phyloP scores from a whole-genome alignment of 306 rosid genomes.

The Alnus glutinosa region DNA sequence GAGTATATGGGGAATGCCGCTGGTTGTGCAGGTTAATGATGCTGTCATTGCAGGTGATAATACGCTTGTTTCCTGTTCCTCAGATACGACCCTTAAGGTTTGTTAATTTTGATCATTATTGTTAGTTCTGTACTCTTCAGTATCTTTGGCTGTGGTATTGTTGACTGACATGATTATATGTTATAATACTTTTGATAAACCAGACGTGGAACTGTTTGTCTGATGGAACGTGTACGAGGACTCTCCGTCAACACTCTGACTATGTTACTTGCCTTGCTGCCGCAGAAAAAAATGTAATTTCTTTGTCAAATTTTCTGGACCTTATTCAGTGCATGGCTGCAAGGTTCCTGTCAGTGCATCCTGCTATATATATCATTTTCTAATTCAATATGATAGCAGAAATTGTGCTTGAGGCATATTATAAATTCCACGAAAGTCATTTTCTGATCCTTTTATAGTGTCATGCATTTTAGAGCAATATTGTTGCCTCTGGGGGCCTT shows the following conservation, averaged over 20 bases:
- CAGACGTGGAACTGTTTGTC: constrained; percentile 91
- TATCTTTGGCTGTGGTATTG: constrained; percentile 13
- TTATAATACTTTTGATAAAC: constrained; percentile 9
- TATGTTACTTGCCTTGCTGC: constrained; percentile 95
- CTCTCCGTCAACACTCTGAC: constrained; percentile 91
- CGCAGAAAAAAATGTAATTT: constrained; percentile 88
- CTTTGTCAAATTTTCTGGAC: constrained; percentile 38
- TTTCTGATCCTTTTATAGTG: constrained; percentile 87
- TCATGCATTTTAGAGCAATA: constrained; percentile 98
- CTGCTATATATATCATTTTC: constrained; percentile 1
- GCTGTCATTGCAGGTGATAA: constrained; percentile 84
- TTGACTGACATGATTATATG: constrained; percentile 19
- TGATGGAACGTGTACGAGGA: constrained; percentile 68
- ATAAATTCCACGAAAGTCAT: constrained; percentile 44
- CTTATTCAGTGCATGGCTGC: constrained; percentile 32
- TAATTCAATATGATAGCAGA: constrained; percentile 26
- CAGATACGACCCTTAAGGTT: constrained; percentile 97
- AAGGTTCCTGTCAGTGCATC: constrained; percentile 26
- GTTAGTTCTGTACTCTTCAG: constrained; percentile 12
- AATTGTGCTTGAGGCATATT: constrained; percentile 30
- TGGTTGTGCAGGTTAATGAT: constrained; percentile 85
- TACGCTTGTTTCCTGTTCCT: constrained; percentile 95
- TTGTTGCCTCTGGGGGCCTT: constrained; percentile 99
- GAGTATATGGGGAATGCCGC: constrained; percentile 23
- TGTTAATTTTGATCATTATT: constrained; percentile 20